phyloP scores from a whole-genome alignment of 2,329 filamentous ascomycete species.

The Neoscytalidium dimidiatum region DNA sequence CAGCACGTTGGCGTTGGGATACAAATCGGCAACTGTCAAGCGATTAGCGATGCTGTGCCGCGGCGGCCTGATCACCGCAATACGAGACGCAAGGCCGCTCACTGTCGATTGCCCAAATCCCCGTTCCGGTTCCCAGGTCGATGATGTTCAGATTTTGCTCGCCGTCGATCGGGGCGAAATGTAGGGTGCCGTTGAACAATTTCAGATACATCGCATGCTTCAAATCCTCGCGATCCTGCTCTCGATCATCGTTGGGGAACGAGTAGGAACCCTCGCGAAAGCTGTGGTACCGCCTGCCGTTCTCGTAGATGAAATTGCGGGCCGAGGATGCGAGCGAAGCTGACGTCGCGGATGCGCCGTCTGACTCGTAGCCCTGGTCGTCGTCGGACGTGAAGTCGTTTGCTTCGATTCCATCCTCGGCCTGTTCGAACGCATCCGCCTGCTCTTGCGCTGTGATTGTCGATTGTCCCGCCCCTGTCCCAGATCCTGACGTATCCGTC shows the following conservation, averaged over 20 bases:
- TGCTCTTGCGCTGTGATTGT: slow-evolving; percentile 17
- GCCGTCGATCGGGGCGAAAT: slow-evolving; percentile 53
- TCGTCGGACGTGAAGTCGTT: slow-evolving; percentile 26
- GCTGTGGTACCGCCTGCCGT: slow-evolving; percentile 61
- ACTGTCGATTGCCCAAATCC: slow-evolving; percentile 60
- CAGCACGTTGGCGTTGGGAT: slow-evolving; percentile 21
- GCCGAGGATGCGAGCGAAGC: slow-evolving; percentile 42
- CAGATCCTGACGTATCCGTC: neutral
- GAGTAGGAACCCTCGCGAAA: slow-evolving; percentile 58
- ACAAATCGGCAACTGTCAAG: slow-evolving; percentile 21
- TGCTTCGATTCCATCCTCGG: slow-evolving; percentile 21
- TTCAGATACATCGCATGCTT: slow-evolving; percentile 51
- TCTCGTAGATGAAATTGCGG: slow-evolving; percentile 56
- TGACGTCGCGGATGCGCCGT: slow-evolving; percentile 30
- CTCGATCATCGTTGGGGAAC: slow-evolving; percentile 62
- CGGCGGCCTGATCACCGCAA: neutral
- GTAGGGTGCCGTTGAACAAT: slow-evolving; percentile 51
- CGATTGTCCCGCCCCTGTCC: neutral
- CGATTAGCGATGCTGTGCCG: slow-evolving; percentile 2
- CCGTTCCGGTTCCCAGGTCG: slow-evolving; percentile 62
- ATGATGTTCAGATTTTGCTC: slow-evolving; percentile 52
- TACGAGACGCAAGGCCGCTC: neutral
- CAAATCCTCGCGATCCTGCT: slow-evolving; percentile 61
- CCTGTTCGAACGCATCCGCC: slow-evolving; percentile 21
- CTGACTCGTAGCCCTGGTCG: slow-evolving; percentile 24